Evolutionary conservation across 768 basidiomycete genomes (phyloP), one percentile per base, ranked within the genome.

Genomic region (Suillus subalutaceus): DNA sequence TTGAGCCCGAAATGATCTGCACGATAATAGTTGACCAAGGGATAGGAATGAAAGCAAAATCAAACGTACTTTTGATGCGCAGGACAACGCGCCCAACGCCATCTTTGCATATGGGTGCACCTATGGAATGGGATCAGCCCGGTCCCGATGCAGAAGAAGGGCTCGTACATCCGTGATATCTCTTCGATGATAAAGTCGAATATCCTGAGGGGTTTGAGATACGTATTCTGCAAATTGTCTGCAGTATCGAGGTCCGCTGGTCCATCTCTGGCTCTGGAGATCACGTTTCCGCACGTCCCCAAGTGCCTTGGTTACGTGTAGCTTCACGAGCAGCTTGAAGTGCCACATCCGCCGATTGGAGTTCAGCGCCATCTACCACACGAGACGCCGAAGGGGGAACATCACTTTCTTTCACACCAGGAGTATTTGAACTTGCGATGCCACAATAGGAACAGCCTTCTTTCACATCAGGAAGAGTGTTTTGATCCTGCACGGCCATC

Each of bases 91-190:
- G 8, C 44, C 38, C 48, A 64, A 16, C 1, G 65, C 65, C 23
- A 66, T 64, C n/a, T 62, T 62, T 6, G 62, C 61, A 38, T 65
- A 65, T 12, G 65, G 65, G 40, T 65, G 65, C 3, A 65, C 9
- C 65, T 65, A n/a, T 20, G 4, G 15, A n/a, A 32, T 20, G 9
- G 2, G n/a, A 55, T 32, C 4, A 52, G 38, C 13, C 23, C n/a
- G 7, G 43, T 55, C 8, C 9, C 10, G 4, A 32, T 12, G 16
- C 8, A 20, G 10, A 35, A 35, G 18, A 35, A 38, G n/a, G 37
- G 3, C 18, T 3, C 64, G 2, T 35, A 63, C 64, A n/a, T 63
- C 37, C 8, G 32, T 9, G 37, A 65, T n/a, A n/a, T 65, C 12
- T 16, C 16, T 12, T 7, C 37, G 1, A 63, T 43, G 7, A 48